Evolutionary conservation across 2,329 filamentous ascomycete genomes (phyloP).

Genomic region (Fusarium torulosum): DNA sequence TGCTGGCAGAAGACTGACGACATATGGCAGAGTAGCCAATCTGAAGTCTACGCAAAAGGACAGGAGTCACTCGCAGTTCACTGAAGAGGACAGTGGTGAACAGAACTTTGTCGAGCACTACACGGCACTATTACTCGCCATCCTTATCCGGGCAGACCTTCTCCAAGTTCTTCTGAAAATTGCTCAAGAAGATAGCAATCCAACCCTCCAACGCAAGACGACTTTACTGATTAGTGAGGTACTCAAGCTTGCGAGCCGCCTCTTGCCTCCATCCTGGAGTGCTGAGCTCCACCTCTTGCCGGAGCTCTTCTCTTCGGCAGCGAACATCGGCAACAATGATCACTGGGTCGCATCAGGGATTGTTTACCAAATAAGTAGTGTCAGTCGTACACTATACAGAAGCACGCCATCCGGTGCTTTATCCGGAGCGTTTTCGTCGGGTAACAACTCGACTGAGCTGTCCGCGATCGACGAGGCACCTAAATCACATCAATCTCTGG

Average conservation of each 20-base stretch:
- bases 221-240: conserved; percentile 92
- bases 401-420: conserved; percentile 68
- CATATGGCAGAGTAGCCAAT: conserved; percentile 93
- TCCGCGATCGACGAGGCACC: conserved; percentile 68
- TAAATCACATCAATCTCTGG: conserved; percentile 61
- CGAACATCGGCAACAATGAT: conserved; percentile 76
- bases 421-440: conserved; percentile 57
- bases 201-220: conserved; percentile 84
- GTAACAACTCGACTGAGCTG: conserved; percentile 62
- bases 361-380: conserved; percentile 97
- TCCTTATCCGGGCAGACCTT: conserved; percentile 85
- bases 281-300: conserved; percentile 88
- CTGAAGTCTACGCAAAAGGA: conserved; percentile 72
- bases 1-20: conserved; percentile 90
- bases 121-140: conserved; percentile 85
- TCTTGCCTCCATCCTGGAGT: conserved; percentile 86
- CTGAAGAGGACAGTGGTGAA: conserved; percentile 76
- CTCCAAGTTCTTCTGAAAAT: conserved; percentile 72
- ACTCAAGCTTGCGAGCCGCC: conserved; percentile 86
- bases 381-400: conserved; percentile 90
- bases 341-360: conserved; percentile 88
- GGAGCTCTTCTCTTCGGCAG: conserved; percentile 82
- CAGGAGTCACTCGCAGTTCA: conserved; percentile 63
- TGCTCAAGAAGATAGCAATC: conserved; percentile 75
- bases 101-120: conserved; percentile 95